These are phyloP conservation scores for Exophiala sp. DNA, from an alignment of 2,329 filamentous ascomycete species.

Conservation along the genomic window DNA sequence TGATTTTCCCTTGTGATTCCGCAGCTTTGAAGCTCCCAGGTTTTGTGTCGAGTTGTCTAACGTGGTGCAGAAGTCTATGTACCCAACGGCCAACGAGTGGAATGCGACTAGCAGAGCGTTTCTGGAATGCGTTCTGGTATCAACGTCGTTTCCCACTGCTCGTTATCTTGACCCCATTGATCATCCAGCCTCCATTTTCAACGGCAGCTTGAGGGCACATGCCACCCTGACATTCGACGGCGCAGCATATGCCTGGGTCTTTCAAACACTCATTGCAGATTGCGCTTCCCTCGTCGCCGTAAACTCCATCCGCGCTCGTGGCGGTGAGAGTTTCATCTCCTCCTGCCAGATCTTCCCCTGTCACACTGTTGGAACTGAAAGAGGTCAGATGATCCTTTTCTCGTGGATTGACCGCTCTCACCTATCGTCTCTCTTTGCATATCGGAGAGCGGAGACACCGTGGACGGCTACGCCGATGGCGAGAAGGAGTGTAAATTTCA, in stretches of 20 bases:
- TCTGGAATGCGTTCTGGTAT: neutral
- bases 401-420: neutral
- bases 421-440: conserved; percentile 7
- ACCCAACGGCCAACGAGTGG: too few species aligned
- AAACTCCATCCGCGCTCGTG: conserved; percentile 1
- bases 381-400: neutral
- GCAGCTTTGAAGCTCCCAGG: neutral
- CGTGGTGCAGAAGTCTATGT: neutral
- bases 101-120: too few species aligned
- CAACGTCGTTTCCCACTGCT: neutral
- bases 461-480: conserved; percentile 9
- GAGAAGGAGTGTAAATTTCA: conserved; percentile 11
- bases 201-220: conserved; percentile 4
- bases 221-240: conserved; percentile 9
- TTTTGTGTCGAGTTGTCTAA: neutral
- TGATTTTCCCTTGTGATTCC: neutral
- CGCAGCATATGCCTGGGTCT: conserved; percentile 16
- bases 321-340: neutral
- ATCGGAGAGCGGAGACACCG: neutral
- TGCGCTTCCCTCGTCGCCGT: conserved; percentile 3
- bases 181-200: conserved; percentile 12
- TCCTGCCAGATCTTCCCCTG: neutral
- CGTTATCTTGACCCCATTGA: conserved; percentile 7
- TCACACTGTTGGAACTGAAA: neutral
- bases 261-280: conserved; percentile 14